Conservation (phyloP, 2,329 filamentous ascomycete species). For the Epichloe sibirici region DNA sequence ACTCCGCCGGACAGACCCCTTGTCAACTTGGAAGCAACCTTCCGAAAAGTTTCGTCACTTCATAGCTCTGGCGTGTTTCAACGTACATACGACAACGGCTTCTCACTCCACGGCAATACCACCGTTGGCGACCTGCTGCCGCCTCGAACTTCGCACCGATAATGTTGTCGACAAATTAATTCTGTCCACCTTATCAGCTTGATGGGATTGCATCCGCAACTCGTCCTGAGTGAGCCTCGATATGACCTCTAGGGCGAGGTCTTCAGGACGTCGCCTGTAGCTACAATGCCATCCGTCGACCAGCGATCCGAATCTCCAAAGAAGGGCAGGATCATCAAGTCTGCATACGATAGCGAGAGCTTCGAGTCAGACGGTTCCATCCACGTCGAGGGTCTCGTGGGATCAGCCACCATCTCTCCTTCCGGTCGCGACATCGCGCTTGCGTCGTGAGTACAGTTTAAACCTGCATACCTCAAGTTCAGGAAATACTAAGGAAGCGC, state of each 20-base stretch:
- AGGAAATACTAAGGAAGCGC: slow-evolving; percentile 9
- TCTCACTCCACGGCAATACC: background rate
- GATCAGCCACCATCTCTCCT: slow-evolving; percentile 86
- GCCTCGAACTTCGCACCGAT: background rate
- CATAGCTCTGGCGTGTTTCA: background rate
- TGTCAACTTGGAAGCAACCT: background rate
- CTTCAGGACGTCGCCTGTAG: background rate
- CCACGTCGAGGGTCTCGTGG: slow-evolving; percentile 67
- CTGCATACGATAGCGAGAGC: slow-evolving; percentile 72
- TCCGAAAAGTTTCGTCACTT: background rate
- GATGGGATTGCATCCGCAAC: background rate
- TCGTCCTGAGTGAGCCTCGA: slow-evolving; percentile 1
- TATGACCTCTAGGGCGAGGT: slow-evolving; percentile 3
- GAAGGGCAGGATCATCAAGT: slow-evolving; percentile 48
- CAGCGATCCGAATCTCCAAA: slow-evolving; percentile 33
- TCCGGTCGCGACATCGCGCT: slow-evolving; percentile 83
- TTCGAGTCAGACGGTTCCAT: slow-evolving; percentile 80
- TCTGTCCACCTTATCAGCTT: background rate
- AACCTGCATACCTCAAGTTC: slow-evolving; percentile 9
- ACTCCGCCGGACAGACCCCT: background rate
- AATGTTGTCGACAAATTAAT: background rate
- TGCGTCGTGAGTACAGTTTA: slow-evolving; percentile 48
- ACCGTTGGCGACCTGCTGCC: background rate
- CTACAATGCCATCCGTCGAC: slow-evolving; percentile 36
- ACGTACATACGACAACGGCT: background rate